Percentiles rank a stretch among this genome's conserved stretches.
phyloP scores from a whole-genome alignment of 2,329 filamentous ascomycete species.

The Sclerotiophoma versabilis region DNA sequence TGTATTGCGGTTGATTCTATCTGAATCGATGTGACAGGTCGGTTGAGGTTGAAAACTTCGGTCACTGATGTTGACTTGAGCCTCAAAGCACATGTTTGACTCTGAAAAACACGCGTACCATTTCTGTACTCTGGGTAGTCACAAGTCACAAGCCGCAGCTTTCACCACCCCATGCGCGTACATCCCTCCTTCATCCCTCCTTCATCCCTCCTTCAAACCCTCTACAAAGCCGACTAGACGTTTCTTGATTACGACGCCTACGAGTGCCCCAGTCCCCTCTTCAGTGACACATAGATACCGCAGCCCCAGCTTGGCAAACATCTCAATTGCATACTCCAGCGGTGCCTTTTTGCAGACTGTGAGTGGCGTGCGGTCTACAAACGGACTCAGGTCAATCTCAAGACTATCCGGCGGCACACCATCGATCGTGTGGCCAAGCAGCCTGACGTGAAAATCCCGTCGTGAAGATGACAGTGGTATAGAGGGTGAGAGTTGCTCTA shows the following conservation, averaged over 20 bases:
- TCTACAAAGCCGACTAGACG: conserved; percentile 62
- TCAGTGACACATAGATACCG: conserved; percentile 63
- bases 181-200: too few relatives aligned
- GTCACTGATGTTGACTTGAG: too few relatives aligned
- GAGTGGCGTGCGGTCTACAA: conserved; percentile 63
- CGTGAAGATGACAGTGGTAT: neutral
- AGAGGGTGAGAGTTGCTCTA: conserved; percentile 46
- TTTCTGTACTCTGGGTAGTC: too few relatives aligned
- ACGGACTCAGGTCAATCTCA: conserved; percentile 55
- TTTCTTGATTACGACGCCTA: conserved; percentile 67
- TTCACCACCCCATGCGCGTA: too few relatives aligned
- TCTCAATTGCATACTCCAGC: conserved; percentile 66
- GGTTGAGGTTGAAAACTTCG: too few relatives aligned
- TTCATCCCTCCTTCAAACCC: conserved; percentile 33
- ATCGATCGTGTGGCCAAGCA: conserved; percentile 46
- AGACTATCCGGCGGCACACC: conserved; percentile 31
- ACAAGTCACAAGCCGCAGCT: too few relatives aligned
- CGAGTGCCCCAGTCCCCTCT: conserved; percentile 58
- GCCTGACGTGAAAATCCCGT: conserved; percentile 43
- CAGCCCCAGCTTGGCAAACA: conserved; percentile 65
- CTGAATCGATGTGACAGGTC: too few relatives aligned
- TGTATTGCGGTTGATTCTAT: too few relatives aligned
- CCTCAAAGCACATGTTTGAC: too few relatives aligned
- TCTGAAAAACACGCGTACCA: too few relatives aligned
- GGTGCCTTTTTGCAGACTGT: conserved; percentile 60